These are phyloP conservation scores for Limtongozyma cylindracea DNA, from an alignment of 805 yeast genomes.

Conservation along the genomic window DNA sequence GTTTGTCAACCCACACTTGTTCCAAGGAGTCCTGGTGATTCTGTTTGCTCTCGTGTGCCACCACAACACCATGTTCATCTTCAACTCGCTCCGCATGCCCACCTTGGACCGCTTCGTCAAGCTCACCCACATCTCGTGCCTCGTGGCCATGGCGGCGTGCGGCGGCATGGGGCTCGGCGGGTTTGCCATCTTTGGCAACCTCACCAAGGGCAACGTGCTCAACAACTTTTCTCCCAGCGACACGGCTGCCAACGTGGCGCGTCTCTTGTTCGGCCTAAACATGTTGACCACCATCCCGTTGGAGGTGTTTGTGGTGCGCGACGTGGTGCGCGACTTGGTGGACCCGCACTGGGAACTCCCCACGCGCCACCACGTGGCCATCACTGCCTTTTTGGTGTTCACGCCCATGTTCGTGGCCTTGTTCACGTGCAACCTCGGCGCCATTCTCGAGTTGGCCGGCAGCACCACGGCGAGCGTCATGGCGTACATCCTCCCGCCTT, in stretches of 20 bases:
- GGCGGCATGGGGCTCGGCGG: slow-evolving; percentile 63
- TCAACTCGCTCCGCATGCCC: slow-evolving; percentile 57
- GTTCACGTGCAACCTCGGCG: slow-evolving; percentile 70
- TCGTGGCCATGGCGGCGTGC: slow-evolving; percentile 60
- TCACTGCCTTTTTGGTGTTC: slow-evolving; percentile 42
- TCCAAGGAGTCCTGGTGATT: slow-evolving; percentile 83
- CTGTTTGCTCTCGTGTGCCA: slow-evolving; percentile 93
- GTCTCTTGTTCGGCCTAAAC: slow-evolving; percentile 77
- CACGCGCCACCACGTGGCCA: slow-evolving; percentile 23
- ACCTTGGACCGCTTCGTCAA: slow-evolving; percentile 49
- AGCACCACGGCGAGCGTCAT: slow-evolving; percentile 80
- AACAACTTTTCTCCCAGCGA: slow-evolving; percentile 71
- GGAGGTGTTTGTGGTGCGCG: slow-evolving; percentile 77
- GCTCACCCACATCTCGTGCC: slow-evolving; percentile 67
- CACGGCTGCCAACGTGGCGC: slow-evolving; percentile 54
- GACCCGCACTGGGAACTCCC: slow-evolving; percentile 17
- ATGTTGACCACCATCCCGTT: slow-evolving; percentile 85
- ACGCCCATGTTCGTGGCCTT: slow-evolving; percentile 55
- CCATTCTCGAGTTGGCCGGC: slow-evolving; percentile 73
- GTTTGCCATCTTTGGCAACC: slow-evolving; percentile 43
- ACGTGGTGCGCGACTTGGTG: slow-evolving; percentile 31
- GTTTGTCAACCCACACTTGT: slow-evolving; percentile 33
- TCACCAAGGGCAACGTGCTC: slow-evolving; percentile 67
- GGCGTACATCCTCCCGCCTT: slow-evolving; percentile 83
- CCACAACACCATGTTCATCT: slow-evolving; percentile 79